Evolutionary conservation across 2,329 filamentous ascomycete species (phyloP), one percentile per base, ranked within the genome.

Genomic region (Penicillium sp.): DNA sequence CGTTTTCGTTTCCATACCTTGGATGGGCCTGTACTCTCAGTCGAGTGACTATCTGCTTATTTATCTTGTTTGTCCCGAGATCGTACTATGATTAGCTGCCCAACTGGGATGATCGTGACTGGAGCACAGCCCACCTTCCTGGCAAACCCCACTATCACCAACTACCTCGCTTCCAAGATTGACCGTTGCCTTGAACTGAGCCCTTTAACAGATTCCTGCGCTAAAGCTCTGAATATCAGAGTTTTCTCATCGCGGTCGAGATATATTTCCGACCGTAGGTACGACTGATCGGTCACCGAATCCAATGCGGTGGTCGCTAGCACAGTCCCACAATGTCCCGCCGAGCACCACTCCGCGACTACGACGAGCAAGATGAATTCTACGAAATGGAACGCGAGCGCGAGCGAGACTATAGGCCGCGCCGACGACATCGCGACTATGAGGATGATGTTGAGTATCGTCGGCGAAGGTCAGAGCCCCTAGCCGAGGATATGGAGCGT

Each of bases 401-500:
- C 22, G 60, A 59, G 28, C 50, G 57, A 40, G 57, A 64, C 32
- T 48, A 45, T 8, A 55, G 55, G n/a, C 52, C 55, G 22, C 61
- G 56, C 41, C 55, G 58, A 52, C 57, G 57, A n/a, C 62, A 61
- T 17, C 64, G 57, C 4, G 49, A 57, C 19, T 56, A 60, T 26
- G 63, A 66, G 17, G 60, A 64, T 12, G 65, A 68, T 13, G 34
- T 59, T 17, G 56, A 67, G 31, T 55, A 54, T 35, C 57, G 51
- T 21, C 61, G 59, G 32, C 63, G 61, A 26, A 54, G 56, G 33
- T 60, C 61, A 62, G 75, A 55, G 64, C 76, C 58, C 58, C 71
- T 55, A 48, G 76, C 64, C 65, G 79, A 61, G 60, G 64, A 65
- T 28, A 61, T 67, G n/a, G 66, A 69, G 33, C 64, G 67, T 15